Evolutionary conservation across 108 stramenopile species (phyloP).

Genomic region (Nannochloropsis salina): DNA sequence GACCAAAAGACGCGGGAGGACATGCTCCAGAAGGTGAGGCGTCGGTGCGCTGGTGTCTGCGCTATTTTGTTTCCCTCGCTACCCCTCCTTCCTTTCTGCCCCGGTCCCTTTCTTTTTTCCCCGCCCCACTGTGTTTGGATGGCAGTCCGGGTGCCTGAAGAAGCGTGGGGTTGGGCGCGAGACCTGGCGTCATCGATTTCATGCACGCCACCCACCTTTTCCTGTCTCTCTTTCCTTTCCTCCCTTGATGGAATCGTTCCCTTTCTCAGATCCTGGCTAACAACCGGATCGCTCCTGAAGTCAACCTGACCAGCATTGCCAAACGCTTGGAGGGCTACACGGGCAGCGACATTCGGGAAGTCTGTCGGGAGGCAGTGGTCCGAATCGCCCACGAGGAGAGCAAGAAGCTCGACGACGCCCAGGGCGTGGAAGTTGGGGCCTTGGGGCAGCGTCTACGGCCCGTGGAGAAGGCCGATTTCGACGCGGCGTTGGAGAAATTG

Average conservation of each 20-base stretch:
- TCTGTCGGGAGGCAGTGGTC: conserved; percentile 89
- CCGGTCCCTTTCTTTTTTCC: no score
- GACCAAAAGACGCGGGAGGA: conserved; percentile 64
- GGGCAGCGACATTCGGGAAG: conserved; percentile 91
- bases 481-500: conserved; percentile 73
- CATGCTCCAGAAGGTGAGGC: not conserved
- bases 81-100: no score
- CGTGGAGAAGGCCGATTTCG: conserved; percentile 51
- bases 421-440: not conserved
- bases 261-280: not conserved
- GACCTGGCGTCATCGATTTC: no score
- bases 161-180: no score
- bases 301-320: conserved; percentile 80
- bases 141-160: no score
- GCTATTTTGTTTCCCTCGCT: no score
- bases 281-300: conserved; percentile 60
- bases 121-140: no score
- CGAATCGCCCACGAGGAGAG: conserved; percentile 92
- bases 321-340: conserved; percentile 88
- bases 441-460: not conserved
- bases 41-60: no score
- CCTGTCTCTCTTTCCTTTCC: not conserved
- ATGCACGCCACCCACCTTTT: not conserved
- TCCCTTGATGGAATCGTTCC: not conserved
- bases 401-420: conserved; percentile 57